phyloP scores from a whole-genome alignment of 306 rosid species.

The Argentina anserina region DNA sequence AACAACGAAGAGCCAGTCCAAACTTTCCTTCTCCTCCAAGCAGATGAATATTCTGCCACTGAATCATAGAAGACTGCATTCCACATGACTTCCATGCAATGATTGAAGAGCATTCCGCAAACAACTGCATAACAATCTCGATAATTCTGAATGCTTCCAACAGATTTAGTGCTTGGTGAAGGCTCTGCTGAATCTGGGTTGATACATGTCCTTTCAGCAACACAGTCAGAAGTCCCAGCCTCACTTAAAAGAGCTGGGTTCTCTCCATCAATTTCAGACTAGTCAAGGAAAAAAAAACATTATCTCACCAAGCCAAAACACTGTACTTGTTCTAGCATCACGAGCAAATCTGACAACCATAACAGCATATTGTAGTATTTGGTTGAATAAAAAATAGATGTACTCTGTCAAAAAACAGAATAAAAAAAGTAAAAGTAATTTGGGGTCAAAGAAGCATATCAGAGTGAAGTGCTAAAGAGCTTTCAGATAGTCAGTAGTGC shows the following conservation, averaged over 20 bases:
- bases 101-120: constrained; percentile 56
- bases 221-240: constrained; percentile 19
- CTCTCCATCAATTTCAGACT: constrained; percentile 42
- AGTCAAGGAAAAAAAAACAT: constrained; percentile 34
- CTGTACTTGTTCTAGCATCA: neutral
- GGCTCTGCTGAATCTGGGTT: constrained; percentile 31
- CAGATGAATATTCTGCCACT: constrained; percentile 46
- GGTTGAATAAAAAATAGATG: neutral
- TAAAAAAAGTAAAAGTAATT: neutral
- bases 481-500: neutral
- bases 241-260: constrained; percentile 35
- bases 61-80: constrained; percentile 81
- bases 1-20: constrained; percentile 51
- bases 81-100: constrained; percentile 83
- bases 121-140: constrained; percentile 63
- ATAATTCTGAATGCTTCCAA: constrained; percentile 77
- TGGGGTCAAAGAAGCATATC: neutral
- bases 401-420: neutral
- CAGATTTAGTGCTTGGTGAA: constrained; percentile 38
- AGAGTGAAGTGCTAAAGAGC: neutral
- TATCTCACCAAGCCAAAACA: constrained; percentile 20
- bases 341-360: neutral
- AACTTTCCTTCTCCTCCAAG: constrained; percentile 68
- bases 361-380: neutral
- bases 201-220: constrained; percentile 28